Base-by-base conservation (phyloP, 805 yeast genomes). In the Saccharomycopsis malanga region DNA sequence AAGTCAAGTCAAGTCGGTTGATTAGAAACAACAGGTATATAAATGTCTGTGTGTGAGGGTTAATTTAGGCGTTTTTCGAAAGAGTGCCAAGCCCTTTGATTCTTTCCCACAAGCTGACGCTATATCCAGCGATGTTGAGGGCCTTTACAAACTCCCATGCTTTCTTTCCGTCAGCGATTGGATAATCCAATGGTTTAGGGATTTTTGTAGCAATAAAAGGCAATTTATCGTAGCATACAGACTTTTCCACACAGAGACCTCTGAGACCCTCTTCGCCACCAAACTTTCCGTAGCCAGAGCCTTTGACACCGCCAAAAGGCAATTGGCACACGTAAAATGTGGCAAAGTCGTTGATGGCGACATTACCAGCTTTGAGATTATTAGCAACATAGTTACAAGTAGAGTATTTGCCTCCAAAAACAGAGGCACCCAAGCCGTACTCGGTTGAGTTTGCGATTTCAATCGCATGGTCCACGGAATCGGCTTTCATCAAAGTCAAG, bases 181-280 rank as follows among this genome's bases (percentile, higher is more conserved):
- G 99, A 60, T 93, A 93, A 63, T 93, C 98, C 42, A 93, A 67
- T 1, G 91, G 87, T 34, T 79, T 77, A 2, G 99, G 99, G 34
- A 93, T 88, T 42, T 77, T 72, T 1, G 95, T 85, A 4, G 88
- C 79, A 12, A 93, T 71, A 55, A 87, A 77, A 21, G 91, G 80
- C 39, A 83, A 74, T 54, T 77, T 79, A 66, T 93, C 98, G 69
- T 76, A 83, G 51, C 96, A 88, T 3, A 93, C 77, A 38, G 94
- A 80, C 61, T 93, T 93, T 46, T 87, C 85, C 48, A 80, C 73
- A 62, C 98, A 91, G 39, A 93, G 69, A 0, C 96, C 97, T 35
- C 87, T 77, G 37, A 93, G 71, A 1, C 99, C 99, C 70, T 93
- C 99, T 61, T 83, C 95, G 40, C 99, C 99, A 20, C 96, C 96